Evolutionary conservation across 2,329 filamentous ascomycete species (phyloP), one percentile per base, ranked within the genome.

Genomic region (Aspergillus puulaauensis): DNA sequence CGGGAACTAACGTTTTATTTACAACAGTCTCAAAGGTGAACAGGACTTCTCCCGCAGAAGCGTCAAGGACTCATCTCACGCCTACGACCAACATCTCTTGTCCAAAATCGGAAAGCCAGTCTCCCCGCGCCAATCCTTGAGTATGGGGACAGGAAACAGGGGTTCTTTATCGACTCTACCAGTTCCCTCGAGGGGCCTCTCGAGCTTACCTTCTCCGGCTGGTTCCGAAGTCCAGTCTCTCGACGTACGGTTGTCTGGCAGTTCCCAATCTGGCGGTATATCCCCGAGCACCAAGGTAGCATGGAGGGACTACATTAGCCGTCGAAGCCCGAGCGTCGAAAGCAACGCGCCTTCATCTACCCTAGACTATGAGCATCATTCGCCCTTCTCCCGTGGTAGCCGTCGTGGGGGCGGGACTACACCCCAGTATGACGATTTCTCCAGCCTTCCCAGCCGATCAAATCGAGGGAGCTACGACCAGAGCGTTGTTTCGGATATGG

Each of bases 401-500:
- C 74, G 79, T 61, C 79, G 80, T 23, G 81, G 81, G 60, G 80
- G 78, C 64, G 76, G 78, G 58, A 80, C 80, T 12, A 77, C 77
- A 2, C 72, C 76, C 21, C 73, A 78, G 59, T 57, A 68, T 31
- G 83, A 86, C 57, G 83, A 85, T 56, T 70, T 72, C 43, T 75
- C 77, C 31, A 82, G 80, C 60, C 63, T 82, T 41, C 75, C 79
- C 15, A 80, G 77, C 62, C 74, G 78, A 47, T 83, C 83, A 15
- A 82, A 85, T 59, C 79, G 84, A 56, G 83, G 85, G 47, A 87
- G 84, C 68, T 86, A 87, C 73, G 86, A 89, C 62, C 83, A 84
- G 51, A 79, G 80, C 60, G 76, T 82, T 52, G 84, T 85, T 64
- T 75, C 79, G 3, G 80, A 79, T 57, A 69, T 74, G n/a, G 77